Base-by-base conservation (phyloP, 2,329 filamentous ascomycete genomes). In the Cercospora sojina region DNA sequence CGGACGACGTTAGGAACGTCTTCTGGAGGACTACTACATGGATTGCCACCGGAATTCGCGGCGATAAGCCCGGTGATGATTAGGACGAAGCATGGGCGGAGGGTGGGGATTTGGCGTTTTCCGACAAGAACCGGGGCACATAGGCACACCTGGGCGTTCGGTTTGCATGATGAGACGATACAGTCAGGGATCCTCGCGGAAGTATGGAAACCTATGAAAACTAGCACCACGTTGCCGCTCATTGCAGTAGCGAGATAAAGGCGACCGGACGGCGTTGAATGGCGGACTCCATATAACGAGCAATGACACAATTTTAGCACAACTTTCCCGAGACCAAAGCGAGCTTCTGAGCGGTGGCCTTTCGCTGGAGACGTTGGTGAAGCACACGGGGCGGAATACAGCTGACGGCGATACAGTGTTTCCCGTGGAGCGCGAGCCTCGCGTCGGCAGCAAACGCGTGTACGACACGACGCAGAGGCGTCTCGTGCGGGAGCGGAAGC, bases 1-100 rank as follows among this genome's bases (percentile, higher is more conserved):
- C 49, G 60, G 60, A 25, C 49, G 60, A 18, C 60, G 60, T n/a
- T 62, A 62, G 60, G 60, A 62, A 35, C 60, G 60, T 25, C n/a
- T 51, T 10, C 23, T 62, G 12, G 60, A 62, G 16, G 60, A 62
- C n/a, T 38, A 38, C 31, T 35, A 56, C 51, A 27, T 56, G 25
- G 51, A 56, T 7, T 56, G 25, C 43, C 25, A 49, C 18, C 43
- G 43, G 1, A 49, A 16, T 49, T 12, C 43, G 43, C 20, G 43
- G 43, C 43, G 43, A 49, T 23, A 13, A 8, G 16, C 16, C 35
- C 35, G 35, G 16, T n/a, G 35, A 38, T 38, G 35, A 25, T 49
- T 8, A 6, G 20, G 20, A 49, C 43, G 43, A 49, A 10, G 43
- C 18, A 23, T 49, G 43, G 43, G 10, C n/a, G 43, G 43, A 23